Conservation (phyloP, 2,329 filamentous ascomycete species). For the Paecilomyces sp. region DNA sequence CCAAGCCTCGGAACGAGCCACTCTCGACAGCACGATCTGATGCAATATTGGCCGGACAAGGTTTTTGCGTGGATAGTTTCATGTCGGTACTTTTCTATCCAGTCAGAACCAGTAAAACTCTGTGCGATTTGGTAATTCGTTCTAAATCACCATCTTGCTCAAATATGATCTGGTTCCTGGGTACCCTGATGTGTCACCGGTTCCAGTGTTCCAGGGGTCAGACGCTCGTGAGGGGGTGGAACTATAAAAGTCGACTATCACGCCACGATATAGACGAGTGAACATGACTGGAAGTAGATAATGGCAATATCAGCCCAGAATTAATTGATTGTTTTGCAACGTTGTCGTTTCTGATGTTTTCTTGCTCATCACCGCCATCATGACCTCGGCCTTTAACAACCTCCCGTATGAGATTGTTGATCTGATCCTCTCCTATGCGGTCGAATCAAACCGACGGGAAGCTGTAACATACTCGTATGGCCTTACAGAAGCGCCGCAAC, state of each 20-base stretch:
- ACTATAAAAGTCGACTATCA: neutral
- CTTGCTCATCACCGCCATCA: neutral
- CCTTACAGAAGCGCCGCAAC: slow-evolving; percentile 42
- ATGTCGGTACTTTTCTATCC: neutral
- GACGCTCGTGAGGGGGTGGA: neutral
- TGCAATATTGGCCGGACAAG: neutral
- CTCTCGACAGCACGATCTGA: neutral
- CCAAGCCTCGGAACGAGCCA: neutral
- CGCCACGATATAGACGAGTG: neutral
- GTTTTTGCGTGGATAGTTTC: neutral
- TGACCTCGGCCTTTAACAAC: slow-evolving; percentile 29
- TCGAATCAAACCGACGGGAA: slow-evolving; percentile 41
- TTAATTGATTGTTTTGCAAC: neutral
- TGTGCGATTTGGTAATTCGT: neutral
- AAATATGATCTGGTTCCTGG: neutral
- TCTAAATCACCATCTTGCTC: neutral
- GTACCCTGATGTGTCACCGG: neutral
- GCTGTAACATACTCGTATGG: slow-evolving; percentile 47
- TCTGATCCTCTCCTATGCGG: slow-evolving; percentile 44
- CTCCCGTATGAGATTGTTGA: slow-evolving; percentile 47
- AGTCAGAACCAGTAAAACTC: neutral
- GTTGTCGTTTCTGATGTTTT: neutral
- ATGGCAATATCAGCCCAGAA: neutral
- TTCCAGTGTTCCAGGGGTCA: neutral
- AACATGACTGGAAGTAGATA: neutral